These are phyloP conservation scores for Kockovaella imperatae DNA, from an alignment of 768 basidiomycete species.

Conservation along the genomic window DNA sequence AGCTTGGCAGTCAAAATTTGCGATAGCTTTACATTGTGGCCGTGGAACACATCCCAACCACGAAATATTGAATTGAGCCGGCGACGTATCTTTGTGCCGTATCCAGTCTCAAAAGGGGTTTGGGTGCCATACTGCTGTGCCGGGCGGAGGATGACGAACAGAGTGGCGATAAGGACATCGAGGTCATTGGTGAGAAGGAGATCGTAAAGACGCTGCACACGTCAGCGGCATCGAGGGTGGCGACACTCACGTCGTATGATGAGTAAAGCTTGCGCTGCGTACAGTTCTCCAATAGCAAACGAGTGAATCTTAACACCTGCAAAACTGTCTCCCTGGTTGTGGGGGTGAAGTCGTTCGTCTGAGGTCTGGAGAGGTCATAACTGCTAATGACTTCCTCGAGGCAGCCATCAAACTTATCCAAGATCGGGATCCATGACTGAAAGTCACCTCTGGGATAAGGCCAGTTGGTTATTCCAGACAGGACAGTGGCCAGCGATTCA, in stretches of 20 bases:
- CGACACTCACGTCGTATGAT: conserved; percentile 80
- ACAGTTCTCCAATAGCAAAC: conserved; percentile 87
- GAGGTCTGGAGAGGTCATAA: conserved; percentile 75
- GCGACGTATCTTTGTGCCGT: conserved; percentile 59
- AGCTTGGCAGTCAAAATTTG: no score
- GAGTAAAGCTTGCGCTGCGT: conserved; percentile 94
- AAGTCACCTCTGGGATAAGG: conserved; percentile 93
- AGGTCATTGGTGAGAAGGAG: conserved; percentile 81
- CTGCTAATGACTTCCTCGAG: conserved; percentile 72
- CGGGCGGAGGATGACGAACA: conserved; percentile 81
- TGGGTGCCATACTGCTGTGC: conserved; percentile 90
- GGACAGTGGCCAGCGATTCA: conserved; percentile 61
- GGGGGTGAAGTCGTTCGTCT: conserved; percentile 68
- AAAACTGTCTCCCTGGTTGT: conserved; percentile 64
- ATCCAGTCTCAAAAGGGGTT: conserved; percentile 69
- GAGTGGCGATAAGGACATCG: conserved; percentile 71
- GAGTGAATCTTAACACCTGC: conserved; percentile 79
- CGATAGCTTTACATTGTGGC: no score
- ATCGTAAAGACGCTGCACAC: conserved; percentile 70
- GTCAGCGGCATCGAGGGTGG: neutral
- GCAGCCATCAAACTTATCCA: conserved; percentile 89
- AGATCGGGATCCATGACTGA: conserved; percentile 89
- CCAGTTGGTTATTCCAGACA: conserved; percentile 71
- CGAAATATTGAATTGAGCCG: no score
- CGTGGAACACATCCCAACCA: no score